Base-by-base conservation (phyloP, 2,329 filamentous ascomycete species). In the Monosporascus sp. region DNA sequence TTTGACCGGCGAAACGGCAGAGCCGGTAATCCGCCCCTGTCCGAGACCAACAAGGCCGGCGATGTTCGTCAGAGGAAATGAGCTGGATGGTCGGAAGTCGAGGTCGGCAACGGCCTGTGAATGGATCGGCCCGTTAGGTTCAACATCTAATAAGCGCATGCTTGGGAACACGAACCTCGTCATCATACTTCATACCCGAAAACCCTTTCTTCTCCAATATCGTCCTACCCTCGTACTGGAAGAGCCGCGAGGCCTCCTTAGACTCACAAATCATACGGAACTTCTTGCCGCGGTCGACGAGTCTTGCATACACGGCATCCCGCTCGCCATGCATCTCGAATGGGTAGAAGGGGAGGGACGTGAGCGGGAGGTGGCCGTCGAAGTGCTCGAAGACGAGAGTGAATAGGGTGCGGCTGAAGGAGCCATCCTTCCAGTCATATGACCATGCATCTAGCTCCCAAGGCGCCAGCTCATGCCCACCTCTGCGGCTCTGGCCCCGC, bases 161-260 rank as follows among this genome's bases (percentile, higher is more conserved):
- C 40, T 20, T 11, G 19, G 9, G 40, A 24, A 7, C 16, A 43
- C 40, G 7, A 11, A 40, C 37, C 37, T n/a, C 37, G 16, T 38
- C n/a, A 22, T 54, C 20, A 73, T 68, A 1, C 64, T 69, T 37
- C 71, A 22, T 24, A 11, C 37, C 37, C 22, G 45, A 44, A 24
- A 50, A 53, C 2, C 37, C 51, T 38, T 49, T 45, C 38, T 46
- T 45, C 24, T 46, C 47, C 9, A 20, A 8, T 35, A 53, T 46
- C 20, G 47, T 24, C 3, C 40, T 35, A 5, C 51, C 51, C 5
- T 24, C 14, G 37, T 53, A 53, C 11, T 50, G 11, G 27, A 49
- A 46, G 7, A 53, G 38, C 3, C 44, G 37, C 6, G 14, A 9
- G 3, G 22, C 46, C 6, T 45, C 37, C 40, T 27, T 31, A 20